phyloP scores from a whole-genome alignment of 768 basidiomycete genomes.

The Crassisporium funariophilum region DNA sequence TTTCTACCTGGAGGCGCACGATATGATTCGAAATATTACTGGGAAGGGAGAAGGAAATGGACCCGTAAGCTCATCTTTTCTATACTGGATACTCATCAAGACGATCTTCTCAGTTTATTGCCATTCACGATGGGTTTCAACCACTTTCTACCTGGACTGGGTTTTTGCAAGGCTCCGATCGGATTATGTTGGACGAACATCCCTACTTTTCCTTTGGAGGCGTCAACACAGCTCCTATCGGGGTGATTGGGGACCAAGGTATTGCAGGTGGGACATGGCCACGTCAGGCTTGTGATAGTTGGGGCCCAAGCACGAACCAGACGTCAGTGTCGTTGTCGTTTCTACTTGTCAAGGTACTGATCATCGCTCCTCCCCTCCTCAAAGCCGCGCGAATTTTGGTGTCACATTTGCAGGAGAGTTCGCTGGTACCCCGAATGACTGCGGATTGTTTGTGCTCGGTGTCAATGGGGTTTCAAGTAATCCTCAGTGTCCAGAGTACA shows the following conservation, averaged over 20 bases:
- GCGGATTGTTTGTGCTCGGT: constrained; percentile 42
- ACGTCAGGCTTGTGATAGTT: constrained; percentile 52
- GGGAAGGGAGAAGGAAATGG: constrained; percentile 73
- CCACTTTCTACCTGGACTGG: constrained; percentile 43
- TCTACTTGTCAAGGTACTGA: constrained; percentile 32
- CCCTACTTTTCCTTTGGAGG: constrained; percentile 66
- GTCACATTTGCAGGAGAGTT: constrained; percentile 79
- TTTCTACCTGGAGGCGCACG: constrained; percentile 62
- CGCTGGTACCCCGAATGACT: constrained; percentile 65
- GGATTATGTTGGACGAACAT: constrained; percentile 67
- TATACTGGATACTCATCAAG: background rate
- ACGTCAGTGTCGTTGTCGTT: constrained; percentile 30
- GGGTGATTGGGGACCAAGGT: constrained; percentile 30
- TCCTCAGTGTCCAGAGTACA: constrained; percentile 34
- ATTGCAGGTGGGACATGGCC: constrained; percentile 49
- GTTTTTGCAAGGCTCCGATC: constrained; percentile 59
- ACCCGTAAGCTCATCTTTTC: constrained; percentile 30
- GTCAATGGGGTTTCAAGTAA: constrained; percentile 39
- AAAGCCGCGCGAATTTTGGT: constrained; percentile 56
- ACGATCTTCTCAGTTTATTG: constrained; percentile 48
- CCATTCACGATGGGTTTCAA: constrained; percentile 49
- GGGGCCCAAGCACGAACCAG: constrained; percentile 59
- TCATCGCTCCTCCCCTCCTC: constrained; percentile 4
- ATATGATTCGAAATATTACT: constrained; percentile 67
- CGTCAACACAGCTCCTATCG: constrained; percentile 35